Base-by-base conservation (phyloP, 1,139 yeast genomes). In the Zygosaccharomyces pseudobailii region DNA sequence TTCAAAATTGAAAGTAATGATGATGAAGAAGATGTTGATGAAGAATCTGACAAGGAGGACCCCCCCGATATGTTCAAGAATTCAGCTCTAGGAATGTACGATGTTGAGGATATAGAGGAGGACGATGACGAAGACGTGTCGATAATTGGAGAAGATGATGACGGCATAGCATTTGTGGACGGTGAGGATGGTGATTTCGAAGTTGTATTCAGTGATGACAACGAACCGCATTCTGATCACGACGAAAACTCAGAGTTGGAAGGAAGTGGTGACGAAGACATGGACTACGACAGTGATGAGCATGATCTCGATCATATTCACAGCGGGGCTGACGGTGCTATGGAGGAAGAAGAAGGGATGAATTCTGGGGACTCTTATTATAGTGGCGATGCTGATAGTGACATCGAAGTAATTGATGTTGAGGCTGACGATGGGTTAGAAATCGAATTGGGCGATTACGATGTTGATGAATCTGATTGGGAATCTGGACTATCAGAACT, bases 21-120 rank as follows among this genome's bases (percentile, higher is more conserved):
- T 28, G 86, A 79, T 40, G 85, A 82, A 32, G 84, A 76, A 42
- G 76, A 75, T 10, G 80, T 71, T n/a, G 80, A 73, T 5, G 94
- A 83, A 37, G 87, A 80, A 30, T 72, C 75, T 33, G 80, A 75
- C 31, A 73, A 79, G 42, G 94, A 86, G 42, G 95, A 87, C 47
- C 79, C 89, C 0, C 90, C 95, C 0, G 95, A 89, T 62, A 72
- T 90, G 59, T 83, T 89, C 66, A 74, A 84, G 45, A 88, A 90
- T 62, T 89, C 97, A 0, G 87, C 97, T 0, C 73, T 90, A 44
- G 97, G 97, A 2, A 89, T 90, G 96, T 90, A 86, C 62, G 97
- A 90, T 58, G 82, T 87, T 43, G 84, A 75, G 30, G 95, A 86
- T 45, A 76, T 80, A 34, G 88, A 83, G 52, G 82, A 84, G 45